Evolutionary conservation across 83 land plant genomes (phyloP), one percentile per base, ranked within the genome.

Genomic region (Larix sibirica): DNA sequence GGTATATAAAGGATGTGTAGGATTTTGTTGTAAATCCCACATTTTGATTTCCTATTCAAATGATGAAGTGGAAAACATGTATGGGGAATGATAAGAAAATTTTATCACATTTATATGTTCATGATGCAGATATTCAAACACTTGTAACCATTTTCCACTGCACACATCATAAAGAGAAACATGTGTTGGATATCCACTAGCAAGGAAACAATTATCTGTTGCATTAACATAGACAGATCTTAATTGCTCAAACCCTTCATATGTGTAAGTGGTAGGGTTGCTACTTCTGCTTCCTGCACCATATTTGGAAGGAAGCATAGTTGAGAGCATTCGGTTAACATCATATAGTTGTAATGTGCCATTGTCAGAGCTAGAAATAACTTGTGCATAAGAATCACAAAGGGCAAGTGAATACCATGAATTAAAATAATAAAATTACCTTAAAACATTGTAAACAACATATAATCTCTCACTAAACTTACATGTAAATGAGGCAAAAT

Each of bases 171-270:
- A 95, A 18, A 95, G 84, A 76, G 93, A 94, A 40, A 92, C 91
- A 90, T 92, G 77, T 78, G 87, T 93, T 62, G 96, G 88, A 82
- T 93, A 93, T 67, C 98, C 98, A 87, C 98, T 93, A 8, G 94
- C 92, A 83, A 93, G 88, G 81, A 95, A 93, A 42, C 85, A 84
- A 69, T 93, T 94, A 85, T 93, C 96, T 13, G 90, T 89, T 47
- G 93, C 92, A 85, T 93, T 93, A 56, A 95, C 88, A 87, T 95
- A 94, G 47, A 95, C 98, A 82, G 96, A 95, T 58, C 94, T 95
- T 79, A 93, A 81, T 77, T 92, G 91, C 63, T 95, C 98, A 83
- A 95, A 95, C 40, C 88, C 88, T 71, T 95, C 93, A 88, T 88
- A 95, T 76, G 85, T 90, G 71, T 86, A 88, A 20, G 86, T 69